phyloP scores from a whole-genome alignment of 176 grass and related monocot genomes.

The Hyparrhenia diplandra region DNA sequence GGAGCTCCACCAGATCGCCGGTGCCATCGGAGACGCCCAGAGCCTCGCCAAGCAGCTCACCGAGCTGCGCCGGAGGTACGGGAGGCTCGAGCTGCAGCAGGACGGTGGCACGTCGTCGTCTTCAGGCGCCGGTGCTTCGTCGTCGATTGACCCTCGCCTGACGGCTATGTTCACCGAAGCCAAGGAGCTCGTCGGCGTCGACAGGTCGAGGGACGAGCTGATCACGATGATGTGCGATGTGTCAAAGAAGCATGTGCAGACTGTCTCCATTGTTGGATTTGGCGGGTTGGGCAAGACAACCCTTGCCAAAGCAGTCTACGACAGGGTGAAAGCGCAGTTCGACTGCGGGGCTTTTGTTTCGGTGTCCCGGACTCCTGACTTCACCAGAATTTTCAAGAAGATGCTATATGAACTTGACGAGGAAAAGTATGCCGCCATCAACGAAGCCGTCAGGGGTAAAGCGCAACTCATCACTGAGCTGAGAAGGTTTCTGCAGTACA shows the following conservation, averaged over 20 bases:
- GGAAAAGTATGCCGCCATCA: neutral
- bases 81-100: neutral
- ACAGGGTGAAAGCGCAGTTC: neutral
- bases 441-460: neutral
- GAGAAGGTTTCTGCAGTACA: neutral
- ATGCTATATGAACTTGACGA: neutral
- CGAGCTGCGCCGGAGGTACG: neutral
- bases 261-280: neutral
- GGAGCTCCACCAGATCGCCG: neutral
- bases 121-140: neutral
- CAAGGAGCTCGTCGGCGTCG: neutral
- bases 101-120: too few relatives aligned
- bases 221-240: neutral
- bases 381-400: neutral
- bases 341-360: neutral
- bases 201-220: neutral
- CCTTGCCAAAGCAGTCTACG: neutral
- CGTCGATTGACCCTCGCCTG: neutral
- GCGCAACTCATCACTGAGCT: neutral
- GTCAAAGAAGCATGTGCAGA: neutral
- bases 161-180: neutral
- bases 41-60: neutral
- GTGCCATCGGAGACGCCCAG: neutral
- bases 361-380: neutral
- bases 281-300: constrained; percentile 15